Conservation (phyloP, 1,139 yeast genomes). For the Eremothecium cymbalariae region DNA sequence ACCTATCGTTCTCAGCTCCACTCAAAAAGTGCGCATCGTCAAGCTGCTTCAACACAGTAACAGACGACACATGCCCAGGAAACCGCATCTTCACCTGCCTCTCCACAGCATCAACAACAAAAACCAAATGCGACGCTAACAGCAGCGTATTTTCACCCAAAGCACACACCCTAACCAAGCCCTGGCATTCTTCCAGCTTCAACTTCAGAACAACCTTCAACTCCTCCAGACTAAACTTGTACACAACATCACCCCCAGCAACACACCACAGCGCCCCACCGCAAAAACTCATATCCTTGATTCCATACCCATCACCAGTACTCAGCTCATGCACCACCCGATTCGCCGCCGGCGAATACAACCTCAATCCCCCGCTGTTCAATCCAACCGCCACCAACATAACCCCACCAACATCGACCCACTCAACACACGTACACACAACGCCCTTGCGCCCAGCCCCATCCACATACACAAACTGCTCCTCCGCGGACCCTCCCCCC, state of each 20-base stretch:
- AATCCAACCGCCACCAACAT: slow-evolving; percentile 55
- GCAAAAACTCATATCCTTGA: slow-evolving; percentile 47
- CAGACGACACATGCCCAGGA: slow-evolving; percentile 70
- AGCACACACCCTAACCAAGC: slow-evolving; percentile 20
- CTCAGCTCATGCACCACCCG: slow-evolving; percentile 45
- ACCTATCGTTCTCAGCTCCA: slow-evolving; percentile 70
- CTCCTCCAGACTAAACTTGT: slow-evolving; percentile 53
- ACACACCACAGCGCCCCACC: slow-evolving; percentile 52
- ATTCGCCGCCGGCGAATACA: slow-evolving; percentile 63
- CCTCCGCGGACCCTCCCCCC: slow-evolving; percentile 24
- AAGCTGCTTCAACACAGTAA: slow-evolving; percentile 39
- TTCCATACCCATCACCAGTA: slow-evolving; percentile 44
- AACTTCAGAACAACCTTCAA: slow-evolving; percentile 39
- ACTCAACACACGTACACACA: slow-evolving; percentile 45
- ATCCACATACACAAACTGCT: slow-evolving; percentile 39
- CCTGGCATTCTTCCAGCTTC: slow-evolving; percentile 33
- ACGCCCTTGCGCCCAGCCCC: slow-evolving; percentile 43
- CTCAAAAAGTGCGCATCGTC: slow-evolving; percentile 46
- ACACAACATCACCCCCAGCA: slow-evolving; percentile 53
- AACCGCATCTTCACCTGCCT: slow-evolving; percentile 40
- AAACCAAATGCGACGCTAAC: slow-evolving; percentile 57
- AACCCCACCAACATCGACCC: slow-evolving; percentile 39
- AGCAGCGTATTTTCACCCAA: slow-evolving; percentile 33
- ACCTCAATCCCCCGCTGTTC: slow-evolving; percentile 53
- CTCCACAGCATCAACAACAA: slow-evolving; percentile 39